These are phyloP conservation scores for Epicoccum sorghinum DNA, from an alignment of 2,329 filamentous ascomycete genomes.

Conservation along the genomic window DNA sequence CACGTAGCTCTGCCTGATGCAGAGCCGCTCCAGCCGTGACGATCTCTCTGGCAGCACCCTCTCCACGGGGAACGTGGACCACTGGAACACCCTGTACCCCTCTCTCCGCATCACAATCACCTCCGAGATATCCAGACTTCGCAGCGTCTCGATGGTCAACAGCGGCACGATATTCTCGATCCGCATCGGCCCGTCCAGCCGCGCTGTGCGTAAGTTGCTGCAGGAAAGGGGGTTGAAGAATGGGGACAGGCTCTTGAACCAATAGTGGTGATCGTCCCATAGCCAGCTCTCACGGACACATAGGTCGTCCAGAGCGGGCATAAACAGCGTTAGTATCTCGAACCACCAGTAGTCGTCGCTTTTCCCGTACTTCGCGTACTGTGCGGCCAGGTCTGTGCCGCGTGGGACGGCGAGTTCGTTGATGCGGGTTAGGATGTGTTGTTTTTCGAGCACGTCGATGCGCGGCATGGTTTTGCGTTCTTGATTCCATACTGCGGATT, in stretches of 20 bases:
- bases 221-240: constrained; percentile 6
- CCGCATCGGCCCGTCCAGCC: neutral
- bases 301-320: neutral
- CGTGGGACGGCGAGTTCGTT: constrained; percentile 4
- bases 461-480: neutral
- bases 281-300: neutral
- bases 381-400: constrained; percentile 4
- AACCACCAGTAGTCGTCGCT: constrained; percentile 11
- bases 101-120: constrained; percentile 10
- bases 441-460: constrained; percentile 5
- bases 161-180: constrained; percentile 10
- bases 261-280: constrained; percentile 16
- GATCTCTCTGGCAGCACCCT: neutral
- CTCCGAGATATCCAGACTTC: neutral
- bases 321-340: constrained; percentile 5
- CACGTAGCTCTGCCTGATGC: neutral
- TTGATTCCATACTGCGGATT: neutral
- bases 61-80: neutral
- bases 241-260: constrained; percentile 6
- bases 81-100: constrained; percentile 8
- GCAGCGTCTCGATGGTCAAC: constrained; percentile 3
- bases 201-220: neutral
- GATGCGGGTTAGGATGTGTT: neutral
- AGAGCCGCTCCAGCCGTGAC: neutral
- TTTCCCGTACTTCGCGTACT: constrained; percentile 1